Evolutionary conservation across 2,329 filamentous ascomycete species (phyloP), one percentile per base, ranked within the genome.

Genomic region (Stemphylium lycopersici): DNA sequence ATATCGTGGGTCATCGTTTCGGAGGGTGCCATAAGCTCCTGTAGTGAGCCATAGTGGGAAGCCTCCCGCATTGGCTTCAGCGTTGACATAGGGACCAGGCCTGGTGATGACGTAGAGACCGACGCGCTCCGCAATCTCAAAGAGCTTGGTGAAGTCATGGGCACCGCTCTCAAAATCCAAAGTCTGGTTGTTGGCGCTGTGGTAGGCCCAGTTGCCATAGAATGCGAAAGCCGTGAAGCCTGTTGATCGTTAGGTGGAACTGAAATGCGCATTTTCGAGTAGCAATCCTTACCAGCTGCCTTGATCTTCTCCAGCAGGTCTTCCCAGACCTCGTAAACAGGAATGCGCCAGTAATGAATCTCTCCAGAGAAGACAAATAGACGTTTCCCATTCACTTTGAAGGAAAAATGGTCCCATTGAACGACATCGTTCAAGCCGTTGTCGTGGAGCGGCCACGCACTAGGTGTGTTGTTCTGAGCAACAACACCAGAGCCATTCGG

Each of bases 21-120:
- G 75, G 13, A 85, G 71, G 16, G 68, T 63, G 2, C 84, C 84
- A 44, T 84, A 84, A 22, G 77, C 83, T 38, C 84, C 85, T 0
- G 85, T 87, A 0, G 84, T 87, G 5, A 85, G 69, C 84, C 85
- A 88, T 1, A 85, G 73, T 0, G 86, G 84, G 52, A 86, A 84
- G 0, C 86, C 86, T 29, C 86, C 86, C 1, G 81, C 84, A 57
- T 83, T 86, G 3, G 84, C 79, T 65, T 88, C 86, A 1, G 85
- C 86, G 57, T 88, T 88, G 52, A 86, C 80, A 52, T 88, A 88
- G 0, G 84, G 84, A 0, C 85, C 85, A 0, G 84, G 83, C 0
- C 85, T 77, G 1, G 81, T 78, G 24, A 85, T 80, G 34, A 84
- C 78, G 58, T 84, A 85, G 34, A 85, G 71, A 2, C 83, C 83